These are phyloP conservation scores for Cinnamomum chago DNA, from an alignment of 164 flowering plant genomes.

Conservation along the genomic window DNA sequence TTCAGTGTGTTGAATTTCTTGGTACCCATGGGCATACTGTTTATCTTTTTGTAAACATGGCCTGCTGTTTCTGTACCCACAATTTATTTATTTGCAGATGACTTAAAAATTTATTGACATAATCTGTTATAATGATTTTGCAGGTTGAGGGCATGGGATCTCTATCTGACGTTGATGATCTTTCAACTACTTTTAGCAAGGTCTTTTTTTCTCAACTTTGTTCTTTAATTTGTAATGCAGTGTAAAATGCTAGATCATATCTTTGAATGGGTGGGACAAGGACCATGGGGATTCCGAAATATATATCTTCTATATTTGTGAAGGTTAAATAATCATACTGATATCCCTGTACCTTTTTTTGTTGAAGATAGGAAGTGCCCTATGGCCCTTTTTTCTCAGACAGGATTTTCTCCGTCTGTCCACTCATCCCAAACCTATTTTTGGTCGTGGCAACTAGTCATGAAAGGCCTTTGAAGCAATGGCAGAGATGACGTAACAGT, in stretches of 20 bases:
- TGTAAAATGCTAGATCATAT: neutral
- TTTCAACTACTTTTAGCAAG: slow-evolving; percentile 60
- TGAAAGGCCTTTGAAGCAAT: neutral
- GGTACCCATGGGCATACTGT: too few relatives aligned
- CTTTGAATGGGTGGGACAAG: neutral
- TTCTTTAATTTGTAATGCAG: neutral
- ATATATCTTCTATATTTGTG: neutral
- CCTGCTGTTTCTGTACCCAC: neutral
- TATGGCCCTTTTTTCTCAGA: neutral
- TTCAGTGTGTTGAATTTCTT: too few relatives aligned
- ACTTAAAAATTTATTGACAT: neutral
- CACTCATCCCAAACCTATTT: neutral
- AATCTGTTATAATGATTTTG: slow-evolving; percentile 7
- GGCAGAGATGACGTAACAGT: neutral
- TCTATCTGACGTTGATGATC: slow-evolving; percentile 58
- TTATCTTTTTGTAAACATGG: too few relatives aligned
- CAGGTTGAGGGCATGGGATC: slow-evolving; percentile 47
- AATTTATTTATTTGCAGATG: neutral
- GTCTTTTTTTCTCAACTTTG: slow-evolving; percentile 24
- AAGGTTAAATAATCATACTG: neutral
- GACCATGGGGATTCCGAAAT: neutral
- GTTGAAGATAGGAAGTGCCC: neutral
- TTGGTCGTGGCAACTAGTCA: neutral
- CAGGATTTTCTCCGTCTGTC: neutral
- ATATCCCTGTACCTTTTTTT: neutral